phyloP scores from a whole-genome alignment of 169 alveolate genomes.

The Cystoisospora suis region DNA sequence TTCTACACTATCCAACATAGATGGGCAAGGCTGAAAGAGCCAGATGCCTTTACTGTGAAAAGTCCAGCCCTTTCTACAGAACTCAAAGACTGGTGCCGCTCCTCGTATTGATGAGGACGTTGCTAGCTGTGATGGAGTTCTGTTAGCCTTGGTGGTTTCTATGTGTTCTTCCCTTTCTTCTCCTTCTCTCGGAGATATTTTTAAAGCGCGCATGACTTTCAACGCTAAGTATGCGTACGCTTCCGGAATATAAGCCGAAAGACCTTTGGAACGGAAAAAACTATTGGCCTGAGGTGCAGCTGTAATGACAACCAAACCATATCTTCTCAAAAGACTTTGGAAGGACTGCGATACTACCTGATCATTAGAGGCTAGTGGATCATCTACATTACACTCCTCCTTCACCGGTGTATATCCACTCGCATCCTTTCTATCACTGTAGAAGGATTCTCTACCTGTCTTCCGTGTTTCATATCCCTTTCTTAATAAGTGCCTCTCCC shows the following conservation, averaged over 20 bases:
- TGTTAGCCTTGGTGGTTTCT: neutral
- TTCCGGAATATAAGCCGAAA: constrained; percentile 42
- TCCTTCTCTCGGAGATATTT: neutral
- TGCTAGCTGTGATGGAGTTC: neutral
- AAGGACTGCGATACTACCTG: neutral
- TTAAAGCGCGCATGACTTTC: neutral
- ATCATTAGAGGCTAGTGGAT: too few species aligned
- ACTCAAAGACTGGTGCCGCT: constrained; percentile 55
- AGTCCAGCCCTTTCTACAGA: constrained; percentile 53
- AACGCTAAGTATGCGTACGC: neutral
- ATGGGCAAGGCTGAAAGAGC: too few species aligned
- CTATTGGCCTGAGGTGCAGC: constrained; percentile 64
- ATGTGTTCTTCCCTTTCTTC: neutral
- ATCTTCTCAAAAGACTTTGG: neutral
- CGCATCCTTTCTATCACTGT: too few species aligned
- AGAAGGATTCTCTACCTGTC: too few species aligned
- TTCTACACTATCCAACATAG: too few species aligned
- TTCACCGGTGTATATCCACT: too few species aligned
- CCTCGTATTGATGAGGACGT: too few species aligned
- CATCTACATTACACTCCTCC: too few species aligned
- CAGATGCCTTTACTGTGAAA: constrained; percentile 60
- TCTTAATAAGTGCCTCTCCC: too few species aligned
- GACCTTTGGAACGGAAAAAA: constrained; percentile 40
- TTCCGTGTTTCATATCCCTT: too few species aligned
- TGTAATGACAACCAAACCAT: constrained; percentile 24